Conservation (phyloP, 2,329 filamentous ascomycete genomes). For the Venturia asperata region DNA sequence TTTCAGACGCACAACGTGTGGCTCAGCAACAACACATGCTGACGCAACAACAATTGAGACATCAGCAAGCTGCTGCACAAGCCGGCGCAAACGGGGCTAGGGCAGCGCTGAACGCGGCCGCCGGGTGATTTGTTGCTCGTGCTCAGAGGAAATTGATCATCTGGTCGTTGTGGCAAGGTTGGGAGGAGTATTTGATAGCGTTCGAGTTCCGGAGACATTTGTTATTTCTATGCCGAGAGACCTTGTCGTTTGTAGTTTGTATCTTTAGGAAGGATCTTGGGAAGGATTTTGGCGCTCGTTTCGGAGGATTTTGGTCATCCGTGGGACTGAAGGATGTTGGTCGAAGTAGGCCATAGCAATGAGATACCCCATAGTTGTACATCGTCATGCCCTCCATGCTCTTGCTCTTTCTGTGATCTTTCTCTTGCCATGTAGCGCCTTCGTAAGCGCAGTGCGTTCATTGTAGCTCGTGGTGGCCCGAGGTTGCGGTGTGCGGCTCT, state of each 20-base stretch:
- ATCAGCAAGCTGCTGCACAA: slow-evolving; percentile 13
- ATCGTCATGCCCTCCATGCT: background rate
- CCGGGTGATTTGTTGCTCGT: background rate
- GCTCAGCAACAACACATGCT: slow-evolving; percentile 9
- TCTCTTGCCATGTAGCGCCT: background rate
- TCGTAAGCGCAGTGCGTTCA: background rate
- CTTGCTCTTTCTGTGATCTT: background rate
- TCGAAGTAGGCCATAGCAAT: slow-evolving; percentile 2
- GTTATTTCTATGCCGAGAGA: background rate
- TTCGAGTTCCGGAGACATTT: background rate
- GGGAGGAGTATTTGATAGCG: slow-evolving; percentile 11
- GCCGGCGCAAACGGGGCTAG: slow-evolving; percentile 10
- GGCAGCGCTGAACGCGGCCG: background rate
- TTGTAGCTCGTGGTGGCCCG: background rate
- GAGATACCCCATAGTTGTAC: slow-evolving; percentile 10
- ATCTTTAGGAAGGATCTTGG: background rate
- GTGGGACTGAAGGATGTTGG: background rate
- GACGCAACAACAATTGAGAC: background rate
- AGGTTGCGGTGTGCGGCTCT: background rate
- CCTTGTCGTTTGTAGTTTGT: slow-evolving; percentile 1
- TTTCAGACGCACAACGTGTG: slow-evolving; percentile 4
- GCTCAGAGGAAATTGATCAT: background rate
- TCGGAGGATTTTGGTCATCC: slow-evolving; percentile 6
- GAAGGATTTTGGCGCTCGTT: background rate
- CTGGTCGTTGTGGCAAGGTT: background rate